Evolutionary conservation across 2,329 filamentous ascomycete species (phyloP), one percentile per base, ranked within the genome.

Genomic region (Alternaria metachromatica): DNA sequence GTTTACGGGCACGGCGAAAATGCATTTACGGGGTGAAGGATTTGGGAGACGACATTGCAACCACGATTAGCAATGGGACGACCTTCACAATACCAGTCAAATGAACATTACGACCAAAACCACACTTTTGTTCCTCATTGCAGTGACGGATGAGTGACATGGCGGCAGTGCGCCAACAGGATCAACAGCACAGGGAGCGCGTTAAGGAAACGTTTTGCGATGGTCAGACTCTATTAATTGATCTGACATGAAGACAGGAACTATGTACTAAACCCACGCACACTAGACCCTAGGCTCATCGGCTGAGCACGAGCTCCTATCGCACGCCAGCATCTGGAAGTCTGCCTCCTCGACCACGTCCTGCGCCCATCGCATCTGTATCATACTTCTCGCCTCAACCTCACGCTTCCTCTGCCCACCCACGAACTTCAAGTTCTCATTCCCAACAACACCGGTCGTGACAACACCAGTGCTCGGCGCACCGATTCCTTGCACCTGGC

Each of bases 401-500:
- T 56, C 60, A 30, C 75, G 68, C 74, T 77, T 78, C 25, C 54
- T 53, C 15, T 41, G 37, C n/a, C 69, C 75, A 20, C 65, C 76
- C 10, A 60, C 64, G 62, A 85, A 85, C 63, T 78, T 63, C 66
- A 85, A 62, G 10, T 83, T 78, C 77, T 85, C 84, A 53, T 85
- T 85, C 10, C 84, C 84, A 9, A 84, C 80, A 0, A 86, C 84
- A 7, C 83, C 81, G 12, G 74, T 87, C 44, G 84, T 69, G 11
- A 88, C 82, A 80, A 84, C 82, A 2, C 81, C 82, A 26, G 61
- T 75, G 44, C 75, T 77, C 30, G 77, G 77, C 28, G 76, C 74
- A 12, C 77, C 77, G 26, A 88, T 82, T 0, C 85, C 86, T 10
- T 76, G 67, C 4, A 88, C 83, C 46, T 80, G 67, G 3, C 87